Percentiles rank a stretch among this genome's conserved stretches.
phyloP scores from a whole-genome alignment of 2,329 filamentous ascomycete genomes.

The Fusarium illudens region DNA sequence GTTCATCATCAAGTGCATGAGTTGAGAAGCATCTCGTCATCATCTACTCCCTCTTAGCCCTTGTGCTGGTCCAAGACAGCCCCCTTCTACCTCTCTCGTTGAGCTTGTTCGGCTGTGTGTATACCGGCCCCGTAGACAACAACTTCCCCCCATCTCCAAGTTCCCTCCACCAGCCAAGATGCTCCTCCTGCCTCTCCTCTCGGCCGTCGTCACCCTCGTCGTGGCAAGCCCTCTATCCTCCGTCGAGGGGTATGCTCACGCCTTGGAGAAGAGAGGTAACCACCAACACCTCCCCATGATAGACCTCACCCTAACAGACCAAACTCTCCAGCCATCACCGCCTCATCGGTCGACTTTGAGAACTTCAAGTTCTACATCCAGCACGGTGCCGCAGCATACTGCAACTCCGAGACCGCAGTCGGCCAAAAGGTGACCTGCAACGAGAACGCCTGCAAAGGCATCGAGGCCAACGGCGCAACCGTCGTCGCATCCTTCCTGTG shows the following conservation, averaged over 20 bases:
- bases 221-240: conserved; percentile 39
- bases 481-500: conserved; percentile 55
- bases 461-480: conserved; percentile 54
- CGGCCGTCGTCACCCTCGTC: conserved; percentile 38
- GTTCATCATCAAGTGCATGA: conserved; percentile 1
- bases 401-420: conserved; percentile 55
- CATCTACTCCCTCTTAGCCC: background rate
- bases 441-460: conserved; percentile 53
- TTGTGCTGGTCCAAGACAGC: background rate
- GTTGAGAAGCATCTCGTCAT: conserved; percentile 19
- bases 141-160: background rate
- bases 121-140: background rate
- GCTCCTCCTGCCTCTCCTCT: conserved; percentile 39
- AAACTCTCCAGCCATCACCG: conserved; percentile 8
- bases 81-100: background rate
- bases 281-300: background rate
- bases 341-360: conserved; percentile 42
- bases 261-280: conserved; percentile 49
- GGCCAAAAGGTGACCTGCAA: conserved; percentile 55
- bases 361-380: conserved; percentile 60
- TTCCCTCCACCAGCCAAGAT: conserved; percentile 23
- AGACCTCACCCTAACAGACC: background rate
- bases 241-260: conserved; percentile 38
- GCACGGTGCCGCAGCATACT: conserved; percentile 62
- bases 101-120: background rate